phyloP scores from a whole-genome alignment of 805 yeast genomes.

The Osmozyma mogii region DNA sequence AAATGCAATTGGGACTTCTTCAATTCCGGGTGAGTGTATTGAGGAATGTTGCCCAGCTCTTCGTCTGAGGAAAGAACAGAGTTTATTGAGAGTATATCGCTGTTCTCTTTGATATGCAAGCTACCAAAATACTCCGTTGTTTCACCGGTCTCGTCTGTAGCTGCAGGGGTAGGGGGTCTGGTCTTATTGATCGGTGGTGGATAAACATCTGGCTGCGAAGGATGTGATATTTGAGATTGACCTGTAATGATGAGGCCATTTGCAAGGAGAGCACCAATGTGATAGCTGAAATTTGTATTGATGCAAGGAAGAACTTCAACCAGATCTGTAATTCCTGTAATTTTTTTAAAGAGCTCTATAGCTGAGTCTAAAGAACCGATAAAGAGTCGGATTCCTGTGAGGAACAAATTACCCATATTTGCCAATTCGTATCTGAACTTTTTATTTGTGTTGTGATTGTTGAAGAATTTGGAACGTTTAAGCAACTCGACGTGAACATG shows the following conservation, averaged over 20 bases:
- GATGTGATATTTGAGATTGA: conserved; percentile 91
- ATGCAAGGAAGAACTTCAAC: conserved; percentile 69
- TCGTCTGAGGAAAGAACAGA: conserved; percentile 16
- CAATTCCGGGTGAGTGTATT: conserved; percentile 73
- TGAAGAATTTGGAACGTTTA: conserved; percentile 45
- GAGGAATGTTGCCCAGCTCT: conserved; percentile 56
- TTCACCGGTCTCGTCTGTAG: conserved; percentile 14
- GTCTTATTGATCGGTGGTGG: conserved; percentile 14
- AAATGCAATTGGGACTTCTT: conserved; percentile 69
- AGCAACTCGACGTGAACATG: conserved; percentile 73
- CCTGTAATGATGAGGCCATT: conserved; percentile 78
- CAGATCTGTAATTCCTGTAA: conserved; percentile 48
- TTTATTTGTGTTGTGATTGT: conserved; percentile 23
- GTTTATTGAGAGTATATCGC: conserved; percentile 1
- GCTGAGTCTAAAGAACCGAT: conserved; percentile 83
- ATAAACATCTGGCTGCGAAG: conserved; percentile 30
- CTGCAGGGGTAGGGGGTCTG: conserved; percentile 13
- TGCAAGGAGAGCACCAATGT: conserved; percentile 66
- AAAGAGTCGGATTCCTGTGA: conserved; percentile 75
- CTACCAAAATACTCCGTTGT: not conserved
- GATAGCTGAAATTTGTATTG: conserved; percentile 78
- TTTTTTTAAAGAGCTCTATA: conserved; percentile 61
- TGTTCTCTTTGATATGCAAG: not conserved
- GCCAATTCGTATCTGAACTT: conserved; percentile 72
- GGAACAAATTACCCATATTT: conserved; percentile 74